Conservation (phyloP, 371 early-diverging fungal genomes). For the Mortierella sp. region DNA sequence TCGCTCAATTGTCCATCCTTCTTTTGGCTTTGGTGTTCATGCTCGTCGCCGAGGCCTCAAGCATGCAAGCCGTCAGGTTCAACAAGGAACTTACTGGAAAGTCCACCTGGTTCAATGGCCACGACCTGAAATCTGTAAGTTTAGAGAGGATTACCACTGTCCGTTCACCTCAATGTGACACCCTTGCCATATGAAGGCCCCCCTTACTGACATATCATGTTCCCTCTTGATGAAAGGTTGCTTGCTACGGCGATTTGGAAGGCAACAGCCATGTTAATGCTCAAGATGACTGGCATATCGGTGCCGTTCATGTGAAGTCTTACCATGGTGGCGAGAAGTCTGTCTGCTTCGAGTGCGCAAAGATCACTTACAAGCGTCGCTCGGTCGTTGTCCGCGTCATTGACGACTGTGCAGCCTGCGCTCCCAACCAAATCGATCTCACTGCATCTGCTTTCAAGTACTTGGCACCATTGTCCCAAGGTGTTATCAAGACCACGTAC, state of each 20-base stretch:
- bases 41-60: conserved; percentile 26
- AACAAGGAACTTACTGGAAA: conserved; percentile 15
- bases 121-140: conserved; percentile 41
- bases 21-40: conserved; percentile 25
- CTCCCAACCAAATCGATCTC: conserved; percentile 45
- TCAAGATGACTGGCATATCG: conserved; percentile 43
- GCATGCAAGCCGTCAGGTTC: conserved; percentile 21
- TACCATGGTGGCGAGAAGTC: conserved; percentile 24
- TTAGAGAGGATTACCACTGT: too few species aligned
- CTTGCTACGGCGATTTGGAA: conserved; percentile 47
- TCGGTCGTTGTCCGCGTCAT: conserved; percentile 46
- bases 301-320: conserved; percentile 31
- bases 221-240: conserved; percentile 5
- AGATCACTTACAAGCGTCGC: conserved; percentile 17
- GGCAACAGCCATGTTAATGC: conserved; percentile 46
- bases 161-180: too few species aligned
- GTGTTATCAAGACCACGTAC: conserved; percentile 31
- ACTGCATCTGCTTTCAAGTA: conserved; percentile 49
- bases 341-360: conserved; percentile 52
- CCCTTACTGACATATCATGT: background rate
- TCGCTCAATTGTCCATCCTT: conserved; percentile 30
- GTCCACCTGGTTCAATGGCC: conserved; percentile 52
- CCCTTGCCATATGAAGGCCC: too few species aligned
- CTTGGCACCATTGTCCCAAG: conserved; percentile 36
- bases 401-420: conserved; percentile 43